These are phyloP conservation scores for Ramicandelaber brevisporus DNA, from an alignment of 192 early-diverging fungal species.

Conservation along the genomic window DNA sequence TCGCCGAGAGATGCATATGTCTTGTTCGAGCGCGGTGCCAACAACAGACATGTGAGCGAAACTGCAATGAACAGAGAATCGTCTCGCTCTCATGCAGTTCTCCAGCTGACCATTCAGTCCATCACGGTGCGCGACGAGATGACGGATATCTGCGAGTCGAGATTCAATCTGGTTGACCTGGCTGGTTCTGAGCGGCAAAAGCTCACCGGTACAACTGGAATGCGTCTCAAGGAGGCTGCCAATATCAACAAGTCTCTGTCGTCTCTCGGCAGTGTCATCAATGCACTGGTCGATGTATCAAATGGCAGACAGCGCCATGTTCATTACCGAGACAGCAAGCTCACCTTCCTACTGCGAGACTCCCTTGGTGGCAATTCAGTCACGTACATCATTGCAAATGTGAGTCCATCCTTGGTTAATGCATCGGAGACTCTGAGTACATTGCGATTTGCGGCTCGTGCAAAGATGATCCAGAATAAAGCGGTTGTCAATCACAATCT, in stretches of 20 bases:
- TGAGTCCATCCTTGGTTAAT: slow-evolving; percentile 21
- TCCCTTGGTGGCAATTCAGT: slow-evolving; percentile 44
- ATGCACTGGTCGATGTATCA: slow-evolving; percentile 39
- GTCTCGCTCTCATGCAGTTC: slow-evolving; percentile 54
- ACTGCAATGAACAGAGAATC: slow-evolving; percentile 68
- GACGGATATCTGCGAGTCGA: slow-evolving; percentile 29
- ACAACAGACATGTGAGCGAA: slow-evolving; percentile 39
- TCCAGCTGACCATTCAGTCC: slow-evolving; percentile 52
- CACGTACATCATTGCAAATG: slow-evolving; percentile 36
- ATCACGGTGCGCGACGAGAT: slow-evolving; percentile 17
- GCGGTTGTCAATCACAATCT: slow-evolving; percentile 40
- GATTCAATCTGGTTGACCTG: slow-evolving; percentile 57
- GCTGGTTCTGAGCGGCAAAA: slow-evolving; percentile 53
- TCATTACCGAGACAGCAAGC: slow-evolving; percentile 39
- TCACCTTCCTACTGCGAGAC: slow-evolving; percentile 38
- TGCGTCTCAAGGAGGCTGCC: slow-evolving; percentile 48
- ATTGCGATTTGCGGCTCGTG: slow-evolving; percentile 35
- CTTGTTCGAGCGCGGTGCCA: slow-evolving; percentile 30
- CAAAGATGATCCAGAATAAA: slow-evolving; percentile 47
- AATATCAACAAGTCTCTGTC: slow-evolving; percentile 64
- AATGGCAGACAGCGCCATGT: slow-evolving; percentile 30
- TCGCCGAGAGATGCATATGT: slow-evolving; percentile 30
- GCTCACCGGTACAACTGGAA: slow-evolving; percentile 26
- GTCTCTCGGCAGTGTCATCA: slow-evolving; percentile 59
- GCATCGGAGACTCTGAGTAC: slow-evolving; percentile 34